phyloP scores from a whole-genome alignment of 2,329 filamentous ascomycete species.

The Fusarium sp. region DNA sequence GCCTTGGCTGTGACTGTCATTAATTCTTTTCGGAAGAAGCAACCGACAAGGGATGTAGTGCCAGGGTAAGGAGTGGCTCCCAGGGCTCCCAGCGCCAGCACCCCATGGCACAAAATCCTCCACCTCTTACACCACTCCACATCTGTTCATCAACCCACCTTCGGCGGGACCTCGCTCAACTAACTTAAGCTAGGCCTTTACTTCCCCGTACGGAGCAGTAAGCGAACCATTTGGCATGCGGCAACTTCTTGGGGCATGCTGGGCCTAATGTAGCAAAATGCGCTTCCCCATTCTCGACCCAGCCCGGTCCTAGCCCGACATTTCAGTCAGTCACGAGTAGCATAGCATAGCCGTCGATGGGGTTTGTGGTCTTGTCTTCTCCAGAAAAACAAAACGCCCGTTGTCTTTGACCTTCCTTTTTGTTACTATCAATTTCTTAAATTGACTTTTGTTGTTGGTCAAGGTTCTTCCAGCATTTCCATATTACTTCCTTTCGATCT shows the following conservation, averaged over 20 bases:
- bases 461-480: conserved; percentile 10
- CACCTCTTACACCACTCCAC: conserved; percentile 46
- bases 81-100: conserved; percentile 10
- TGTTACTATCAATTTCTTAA: conserved; percentile 14
- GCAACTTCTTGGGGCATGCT: conserved; percentile 38
- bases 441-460: conserved; percentile 9
- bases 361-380: conserved; percentile 25
- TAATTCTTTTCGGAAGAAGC: conserved; percentile 33
- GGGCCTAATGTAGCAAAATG: conserved; percentile 30
- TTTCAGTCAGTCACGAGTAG: conserved; percentile 42
- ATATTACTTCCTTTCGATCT: conserved; percentile 13
- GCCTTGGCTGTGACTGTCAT: conserved; percentile 20
- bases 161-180: conserved; percentile 49
- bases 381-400: conserved; percentile 40
- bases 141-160: conserved; percentile 48
- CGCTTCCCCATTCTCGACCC: conserved; percentile 34
- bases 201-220: conserved; percentile 45
- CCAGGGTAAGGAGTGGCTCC: conserved; percentile 18
- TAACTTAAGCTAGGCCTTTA: conserved; percentile 43
- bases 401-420: conserved; percentile 37
- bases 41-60: conserved; percentile 31
- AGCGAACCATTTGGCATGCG: conserved; percentile 48
- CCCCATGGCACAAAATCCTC: conserved; percentile 43
- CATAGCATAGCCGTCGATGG: conserved; percentile 15
- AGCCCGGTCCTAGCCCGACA: conserved; percentile 37